phyloP scores from a whole-genome alignment of 2,329 filamentous ascomycete genomes.

The Seiridium cupressi region DNA sequence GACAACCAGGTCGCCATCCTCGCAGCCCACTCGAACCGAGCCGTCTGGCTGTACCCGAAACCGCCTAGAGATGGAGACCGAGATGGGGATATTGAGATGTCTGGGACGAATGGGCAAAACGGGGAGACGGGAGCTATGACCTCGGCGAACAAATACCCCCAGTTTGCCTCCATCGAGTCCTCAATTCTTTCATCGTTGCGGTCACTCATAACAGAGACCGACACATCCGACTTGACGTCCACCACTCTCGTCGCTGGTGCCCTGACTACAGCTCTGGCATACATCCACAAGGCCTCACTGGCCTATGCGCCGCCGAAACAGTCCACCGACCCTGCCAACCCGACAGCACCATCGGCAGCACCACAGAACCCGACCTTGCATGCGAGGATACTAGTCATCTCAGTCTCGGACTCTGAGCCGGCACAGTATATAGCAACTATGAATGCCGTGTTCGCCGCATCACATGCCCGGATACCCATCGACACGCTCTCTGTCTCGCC shows the following conservation, averaged over 20 bases:
- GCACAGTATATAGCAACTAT: conserved; percentile 97
- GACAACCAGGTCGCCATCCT: conserved; percentile 90
- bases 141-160: conserved; percentile 86
- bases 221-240: conserved; percentile 61
- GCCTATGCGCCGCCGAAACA: conserved; percentile 58
- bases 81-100: conserved; percentile 60
- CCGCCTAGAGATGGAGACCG: conserved; percentile 25
- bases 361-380: conserved; percentile 53
- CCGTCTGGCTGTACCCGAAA: conserved; percentile 84
- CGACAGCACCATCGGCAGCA: conserved; percentile 27
- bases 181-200: conserved; percentile 74
- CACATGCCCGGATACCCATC: conserved; percentile 82
- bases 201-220: conserved; percentile 69
- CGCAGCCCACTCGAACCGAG: conserved; percentile 82
- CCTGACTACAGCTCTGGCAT: conserved; percentile 81
- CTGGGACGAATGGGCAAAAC: conserved; percentile 36
- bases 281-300: conserved; percentile 82
- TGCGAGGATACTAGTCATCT: conserved; percentile 84
- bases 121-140: conserved; percentile 23
- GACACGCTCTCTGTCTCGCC: conserved; percentile 76
- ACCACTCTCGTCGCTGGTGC: conserved; percentile 91
- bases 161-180: conserved; percentile 83
- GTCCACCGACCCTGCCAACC: conserved; percentile 28
- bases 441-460: conserved; percentile 96
- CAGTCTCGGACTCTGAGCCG: conserved; percentile 80